A percentile compares a stretch with the other conserved stretches of the same genome.
These are phyloP conservation scores for Gliomastix tumulicola DNA, from an alignment of 2,329 filamentous ascomycete species.

Conservation along the genomic window DNA sequence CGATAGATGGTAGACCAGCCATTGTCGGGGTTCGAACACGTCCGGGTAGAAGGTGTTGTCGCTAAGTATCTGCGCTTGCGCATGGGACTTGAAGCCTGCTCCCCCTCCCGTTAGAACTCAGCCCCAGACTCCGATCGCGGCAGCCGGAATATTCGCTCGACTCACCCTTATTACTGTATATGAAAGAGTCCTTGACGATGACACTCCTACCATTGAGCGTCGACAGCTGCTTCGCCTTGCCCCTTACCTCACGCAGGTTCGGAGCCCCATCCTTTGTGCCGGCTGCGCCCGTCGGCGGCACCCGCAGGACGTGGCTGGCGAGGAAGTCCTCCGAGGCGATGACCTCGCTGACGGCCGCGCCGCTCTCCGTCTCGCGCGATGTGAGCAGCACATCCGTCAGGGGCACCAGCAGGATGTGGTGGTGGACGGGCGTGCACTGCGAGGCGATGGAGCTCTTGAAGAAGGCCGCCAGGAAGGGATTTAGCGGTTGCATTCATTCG, in stretches of 20 bases:
- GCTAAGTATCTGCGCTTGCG: conserved; percentile 78
- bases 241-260: conserved; percentile 76
- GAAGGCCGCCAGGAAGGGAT: conserved; percentile 97
- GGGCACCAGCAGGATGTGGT: conserved; percentile 90
- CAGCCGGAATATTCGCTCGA: conserved; percentile 6
- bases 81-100: conserved; percentile 81
- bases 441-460: conserved; percentile 89
- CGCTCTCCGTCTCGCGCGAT: conserved; percentile 80
- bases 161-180: conserved; percentile 94
- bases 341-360: conserved; percentile 69
- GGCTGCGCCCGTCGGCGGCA: conserved; percentile 50
- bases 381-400: conserved; percentile 87
- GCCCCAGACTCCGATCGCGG: background rate
- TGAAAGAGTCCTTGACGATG: conserved; percentile 84
- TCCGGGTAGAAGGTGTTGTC: conserved; percentile 88
- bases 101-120: conserved; percentile 4
- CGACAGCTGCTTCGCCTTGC: conserved; percentile 89
- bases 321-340: conserved; percentile 90
- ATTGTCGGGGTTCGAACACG: conserved; percentile 81
- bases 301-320: conserved; percentile 89
- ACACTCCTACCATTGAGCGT: conserved; percentile 91
- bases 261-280: conserved; percentile 49
- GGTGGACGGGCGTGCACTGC: conserved; percentile 86
- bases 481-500: conserved; percentile 85
- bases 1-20: conserved; percentile 95